phyloP scores from a whole-genome alignment of 1,284 basidiomycete species.

The Ceratobasidium sp. region DNA sequence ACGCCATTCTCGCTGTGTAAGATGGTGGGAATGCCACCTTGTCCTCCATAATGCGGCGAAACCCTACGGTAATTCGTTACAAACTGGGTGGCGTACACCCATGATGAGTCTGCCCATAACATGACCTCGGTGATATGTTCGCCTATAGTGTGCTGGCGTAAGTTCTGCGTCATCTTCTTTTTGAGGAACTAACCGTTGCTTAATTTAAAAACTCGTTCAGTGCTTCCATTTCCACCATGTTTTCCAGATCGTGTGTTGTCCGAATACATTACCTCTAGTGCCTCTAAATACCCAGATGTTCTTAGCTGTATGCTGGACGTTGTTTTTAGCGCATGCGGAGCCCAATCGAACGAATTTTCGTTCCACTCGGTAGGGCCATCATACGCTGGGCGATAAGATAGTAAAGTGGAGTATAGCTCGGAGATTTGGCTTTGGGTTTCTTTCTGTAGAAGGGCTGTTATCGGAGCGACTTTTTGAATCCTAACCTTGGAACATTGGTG shows the following conservation, averaged over 20 bases:
- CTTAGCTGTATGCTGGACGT: background rate
- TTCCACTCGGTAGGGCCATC: background rate
- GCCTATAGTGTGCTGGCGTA: background rate
- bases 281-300: background rate
- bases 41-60: conserved; percentile 10
- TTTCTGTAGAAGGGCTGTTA: background rate
- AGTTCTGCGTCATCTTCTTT: background rate
- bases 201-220: background rate
- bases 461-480: background rate
- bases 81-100: conserved; percentile 18
- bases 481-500: background rate
- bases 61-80: background rate
- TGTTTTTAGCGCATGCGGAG: background rate
- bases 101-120: background rate
- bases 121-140: conserved; percentile 17
- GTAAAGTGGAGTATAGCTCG: background rate
- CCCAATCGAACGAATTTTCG: conserved; percentile 5
- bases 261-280: background rate
- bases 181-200: background rate
- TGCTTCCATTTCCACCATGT: background rate
- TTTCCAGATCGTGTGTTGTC: background rate
- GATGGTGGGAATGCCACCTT: conserved; percentile 1
- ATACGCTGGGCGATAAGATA: background rate
- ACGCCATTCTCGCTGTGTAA: conserved; percentile 1
- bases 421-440: background rate